Base-by-base conservation (phyloP, 2,329 filamentous ascomycete genomes). In the Neofusicoccum laricinum region DNA sequence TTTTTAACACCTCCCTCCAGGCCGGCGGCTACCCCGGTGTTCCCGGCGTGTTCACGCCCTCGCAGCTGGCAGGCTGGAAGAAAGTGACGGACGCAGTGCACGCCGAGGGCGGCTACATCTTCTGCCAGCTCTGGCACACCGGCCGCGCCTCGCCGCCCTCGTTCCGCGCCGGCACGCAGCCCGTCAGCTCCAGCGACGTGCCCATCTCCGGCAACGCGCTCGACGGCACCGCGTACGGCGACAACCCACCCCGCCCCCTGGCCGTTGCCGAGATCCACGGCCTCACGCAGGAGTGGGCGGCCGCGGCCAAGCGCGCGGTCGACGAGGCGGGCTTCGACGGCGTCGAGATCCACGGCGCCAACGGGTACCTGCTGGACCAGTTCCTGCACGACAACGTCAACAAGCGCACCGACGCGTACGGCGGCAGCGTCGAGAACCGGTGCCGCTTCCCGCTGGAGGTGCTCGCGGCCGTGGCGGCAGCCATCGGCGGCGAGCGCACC, bases 341-440 rank as follows among this genome's bases (percentile, higher is more conserved):
- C 21, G 70, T 77, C 43, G 73, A 88, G 75, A 74, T 77, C 34
- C 75, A 76, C 40, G 63, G 71, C 34, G 73, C 72, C 7, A 76
- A 69, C 75, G 88, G 88, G 3, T 92, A 91, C 70, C 79, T 92
- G 1, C 73, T 90, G 8, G 83, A 84, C 64, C 83, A 89, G 68
- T 92, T 92, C 73, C 77, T 90, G 14, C 88, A 86, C 67, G 81
- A 84, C 65, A 64, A 64, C 49, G 53, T 65, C 19, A 77, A 77
- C 59, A 57, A 34, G 19, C 71, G 75, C 51, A 71, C 68, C 1
- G 74, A 75, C 55, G 57, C 50, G 15, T 77, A 77, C 65, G 75
- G 75, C 40, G 73, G 74, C 61, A 69, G 68, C 14, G 67, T 69
- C 4, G 69, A 73, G 48, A 73, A 73, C 49, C 69, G 75, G 12